phyloP scores from a whole-genome alignment of 495 filamentous ascomycete species.

The Hypoxylon fragiforme region DNA sequence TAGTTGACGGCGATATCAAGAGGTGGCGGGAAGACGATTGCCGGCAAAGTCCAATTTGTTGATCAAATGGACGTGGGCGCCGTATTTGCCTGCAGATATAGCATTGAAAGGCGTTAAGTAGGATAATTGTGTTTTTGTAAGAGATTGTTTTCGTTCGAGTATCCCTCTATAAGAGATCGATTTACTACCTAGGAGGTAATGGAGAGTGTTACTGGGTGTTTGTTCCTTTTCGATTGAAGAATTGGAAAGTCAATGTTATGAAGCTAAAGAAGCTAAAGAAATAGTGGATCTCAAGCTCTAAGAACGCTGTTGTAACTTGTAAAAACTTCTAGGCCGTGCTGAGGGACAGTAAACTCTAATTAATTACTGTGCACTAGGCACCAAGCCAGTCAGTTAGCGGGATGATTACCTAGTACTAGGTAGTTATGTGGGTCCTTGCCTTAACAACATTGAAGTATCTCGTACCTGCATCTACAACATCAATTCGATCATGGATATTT shows the following conservation, averaged over 20 bases:
- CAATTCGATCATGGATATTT: no score
- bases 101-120: conserved; percentile 36
- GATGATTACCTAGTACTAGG: no score
- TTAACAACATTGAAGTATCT: no score
- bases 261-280: conserved; percentile 20
- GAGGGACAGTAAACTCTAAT: background rate
- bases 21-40: conserved; percentile 9
- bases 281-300: no score
- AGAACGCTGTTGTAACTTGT: no score
- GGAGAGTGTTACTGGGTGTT: no score
- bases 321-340: background rate
- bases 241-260: conserved; percentile 22
- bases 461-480: no score
- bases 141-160: conserved; percentile 16
- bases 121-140: conserved; percentile 24
- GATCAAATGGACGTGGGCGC: conserved; percentile 35
- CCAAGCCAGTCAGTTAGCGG: background rate
- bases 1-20: conserved; percentile 12
- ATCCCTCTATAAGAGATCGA: conserved; percentile 14
- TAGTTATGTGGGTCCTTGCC: no score
- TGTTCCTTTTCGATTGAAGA: background rate
- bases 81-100: conserved; percentile 31
- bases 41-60: conserved; percentile 36
- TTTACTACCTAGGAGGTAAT: background rate
- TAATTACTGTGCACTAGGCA: background rate